Evolutionary conservation across 2,329 filamentous ascomycete species (phyloP).

Genomic region (Colletotrichum gigasporum): DNA sequence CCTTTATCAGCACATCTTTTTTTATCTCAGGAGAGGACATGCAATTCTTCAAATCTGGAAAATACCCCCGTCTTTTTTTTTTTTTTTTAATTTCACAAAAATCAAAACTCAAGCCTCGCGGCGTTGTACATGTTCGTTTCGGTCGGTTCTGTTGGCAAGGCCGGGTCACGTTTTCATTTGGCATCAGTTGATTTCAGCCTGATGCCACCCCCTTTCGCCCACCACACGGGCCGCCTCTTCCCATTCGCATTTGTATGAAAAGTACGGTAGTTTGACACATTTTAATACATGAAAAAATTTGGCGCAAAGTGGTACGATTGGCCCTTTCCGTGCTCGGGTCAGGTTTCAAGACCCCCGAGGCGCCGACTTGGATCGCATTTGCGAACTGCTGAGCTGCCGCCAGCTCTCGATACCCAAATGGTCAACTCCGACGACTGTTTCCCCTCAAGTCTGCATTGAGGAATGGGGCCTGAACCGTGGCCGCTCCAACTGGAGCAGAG

Average conservation of each 20-base stretch:
- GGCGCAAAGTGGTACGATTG: neutral
- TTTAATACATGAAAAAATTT: neutral
- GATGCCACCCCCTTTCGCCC: neutral
- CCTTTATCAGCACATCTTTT: neutral
- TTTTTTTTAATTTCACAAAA: neutral
- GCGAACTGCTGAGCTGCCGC: constrained; percentile 7
- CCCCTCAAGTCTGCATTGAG: no score
- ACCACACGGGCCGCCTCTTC: neutral
- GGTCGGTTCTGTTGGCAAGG: neutral
- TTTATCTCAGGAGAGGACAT: neutral
- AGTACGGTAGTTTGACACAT: neutral
- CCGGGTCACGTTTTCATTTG: constrained; percentile 12
- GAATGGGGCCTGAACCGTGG: no score
- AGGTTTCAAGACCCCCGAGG: neutral
- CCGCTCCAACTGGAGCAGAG: no score
- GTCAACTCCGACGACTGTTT: no score
- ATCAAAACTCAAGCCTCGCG: constrained; percentile 19
- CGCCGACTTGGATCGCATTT: neutral
- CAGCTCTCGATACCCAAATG: no score
- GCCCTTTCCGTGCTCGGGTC: neutral
- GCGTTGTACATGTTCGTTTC: constrained; percentile 4
- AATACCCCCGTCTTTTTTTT: constrained; percentile 22
- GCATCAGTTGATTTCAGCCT: neutral
- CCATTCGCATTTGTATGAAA: neutral
- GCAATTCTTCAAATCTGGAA: constrained; percentile 5